A percentile compares a stretch with the other conserved stretches of the same genome.
These are phyloP conservation scores for Ophiorrhiza pumila DNA, from an alignment of 257 asterid species.

Conservation along the genomic window DNA sequence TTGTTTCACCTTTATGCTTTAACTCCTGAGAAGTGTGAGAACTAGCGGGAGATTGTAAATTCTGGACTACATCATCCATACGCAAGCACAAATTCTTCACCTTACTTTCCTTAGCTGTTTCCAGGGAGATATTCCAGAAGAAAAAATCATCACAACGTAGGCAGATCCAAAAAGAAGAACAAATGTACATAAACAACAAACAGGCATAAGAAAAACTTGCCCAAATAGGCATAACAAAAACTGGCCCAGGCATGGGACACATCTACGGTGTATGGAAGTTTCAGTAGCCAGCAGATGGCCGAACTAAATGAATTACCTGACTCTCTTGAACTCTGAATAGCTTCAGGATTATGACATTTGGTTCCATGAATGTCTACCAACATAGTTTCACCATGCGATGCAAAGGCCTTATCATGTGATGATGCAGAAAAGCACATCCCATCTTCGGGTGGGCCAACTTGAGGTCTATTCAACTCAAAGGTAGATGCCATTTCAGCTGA, in stretches of 20 bases:
- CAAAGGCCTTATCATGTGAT: slow-evolving; percentile 2
- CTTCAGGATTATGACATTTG: not conserved
- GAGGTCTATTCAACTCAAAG: slow-evolving; percentile 7
- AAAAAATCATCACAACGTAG: not conserved
- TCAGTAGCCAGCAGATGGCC: not conserved
- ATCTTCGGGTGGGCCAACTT: not conserved
- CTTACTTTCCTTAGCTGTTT: not conserved
- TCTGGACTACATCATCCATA: not conserved
- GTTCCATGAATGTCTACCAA: not conserved
- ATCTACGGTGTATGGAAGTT: not conserved
- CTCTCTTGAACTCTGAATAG: not conserved
- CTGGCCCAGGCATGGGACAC: not conserved
- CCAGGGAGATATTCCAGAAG: slow-evolving; percentile 3
- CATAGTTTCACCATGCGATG: not conserved
- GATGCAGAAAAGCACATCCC: slow-evolving; percentile 1
- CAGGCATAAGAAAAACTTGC: not conserved
- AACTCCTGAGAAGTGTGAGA: slow-evolving; percentile 14
- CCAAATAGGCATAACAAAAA: not conserved
- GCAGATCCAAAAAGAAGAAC: not conserved
- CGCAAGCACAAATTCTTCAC: not conserved
- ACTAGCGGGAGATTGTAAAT: not conserved
- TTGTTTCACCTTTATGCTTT: slow-evolving; percentile 7
- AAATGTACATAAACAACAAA: not conserved
- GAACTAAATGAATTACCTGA: slow-evolving; percentile 7
- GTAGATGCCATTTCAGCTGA: slow-evolving; percentile 7